A percentile compares a stretch with the other conserved stretches of the same genome.
These are phyloP conservation scores for Cladophialophora exuberans DNA, from an alignment of 2,329 filamentous ascomycete species.

Conservation along the genomic window DNA sequence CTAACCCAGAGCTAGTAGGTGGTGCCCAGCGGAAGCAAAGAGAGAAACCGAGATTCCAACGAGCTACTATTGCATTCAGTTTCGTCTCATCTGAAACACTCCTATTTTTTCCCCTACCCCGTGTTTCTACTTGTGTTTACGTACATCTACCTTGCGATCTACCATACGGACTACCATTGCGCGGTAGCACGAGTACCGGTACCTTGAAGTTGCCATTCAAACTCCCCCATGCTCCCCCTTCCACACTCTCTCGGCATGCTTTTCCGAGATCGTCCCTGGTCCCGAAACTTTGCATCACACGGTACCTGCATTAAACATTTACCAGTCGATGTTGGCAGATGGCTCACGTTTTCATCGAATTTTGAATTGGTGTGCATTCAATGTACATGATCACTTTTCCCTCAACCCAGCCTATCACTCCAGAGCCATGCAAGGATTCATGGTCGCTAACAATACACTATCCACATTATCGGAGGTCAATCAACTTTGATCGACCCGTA, in stretches of 20 bases:
- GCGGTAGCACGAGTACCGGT: no score
- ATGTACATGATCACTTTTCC: neutral
- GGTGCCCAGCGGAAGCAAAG: neutral
- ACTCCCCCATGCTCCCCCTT: no score
- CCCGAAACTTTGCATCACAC: neutral
- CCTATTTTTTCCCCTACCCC: no score
- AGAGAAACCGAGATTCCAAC: neutral
- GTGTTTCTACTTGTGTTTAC: no score
- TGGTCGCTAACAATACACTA: constrained; percentile 4
- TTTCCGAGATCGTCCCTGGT: neutral
- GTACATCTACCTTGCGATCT: no score
- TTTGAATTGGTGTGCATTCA: neutral
- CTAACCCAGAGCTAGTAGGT: neutral
- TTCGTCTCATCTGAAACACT: neutral
- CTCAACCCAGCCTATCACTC: constrained; percentile 3
- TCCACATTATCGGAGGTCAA: constrained; percentile 47
- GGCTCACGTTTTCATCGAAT: no score
- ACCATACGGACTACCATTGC: no score
- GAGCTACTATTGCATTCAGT: neutral
- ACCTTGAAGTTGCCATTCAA: no score
- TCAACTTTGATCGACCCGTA: constrained; percentile 99
- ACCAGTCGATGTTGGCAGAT: neutral
- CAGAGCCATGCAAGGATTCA: constrained; percentile 3
- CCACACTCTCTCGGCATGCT: no score
- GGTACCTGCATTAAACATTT: neutral